Base-by-base conservation (phyloP, 371 early-diverging fungal genomes). In the Aphelidium insulamus region DNA sequence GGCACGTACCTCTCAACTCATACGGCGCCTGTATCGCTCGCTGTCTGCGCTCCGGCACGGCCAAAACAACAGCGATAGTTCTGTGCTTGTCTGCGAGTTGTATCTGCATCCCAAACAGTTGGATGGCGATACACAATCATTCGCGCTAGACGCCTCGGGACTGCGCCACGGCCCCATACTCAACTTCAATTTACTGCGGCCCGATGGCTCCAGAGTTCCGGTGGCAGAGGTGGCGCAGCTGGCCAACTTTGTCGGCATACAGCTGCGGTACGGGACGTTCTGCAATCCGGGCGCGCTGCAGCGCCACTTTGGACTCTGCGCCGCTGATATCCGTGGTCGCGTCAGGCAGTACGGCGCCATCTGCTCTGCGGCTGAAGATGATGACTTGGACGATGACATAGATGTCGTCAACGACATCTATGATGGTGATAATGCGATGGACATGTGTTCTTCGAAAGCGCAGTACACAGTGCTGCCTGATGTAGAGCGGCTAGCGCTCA, bases 231-330 rank as follows among this genome's bases (percentile, higher is more conserved):
- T 76, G 4, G 58, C 62, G 37, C 40, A 54, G 12, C 46, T 76
- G 33, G 72, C 75, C 2, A 43, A 49, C 20, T 49, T 61, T 43
- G 46, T 59, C 16, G 49, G 61, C 9, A 66, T 79, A 24, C 64
- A 70, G 35, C 34, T 79, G 12, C 61, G 79, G 0, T 40, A 64
- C 0, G 79, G 79, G 0, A 55, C 70, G 21, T 68, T 68, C 42
- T 79, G 79, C 54, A 79, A 79, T 36, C 71, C 75, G 1, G 77
- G 79, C 17, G 67, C 73, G 0, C 53, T 63, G 28, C 64, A 69
- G 28, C 41, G 44, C n/a, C 62, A 62, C 57, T 49, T 77, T 8
- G 37, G 51, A 2, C 35, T 69, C 6, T 35, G 45, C 0, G 33
- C 59, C 1, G 40, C 44, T 0, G 49, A 60, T 2, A 37, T 57